Evolutionary conservation across 1,284 basidiomycete genomes (phyloP), one percentile per base, ranked within the genome.

Genomic region (Mycena citricolor): DNA sequence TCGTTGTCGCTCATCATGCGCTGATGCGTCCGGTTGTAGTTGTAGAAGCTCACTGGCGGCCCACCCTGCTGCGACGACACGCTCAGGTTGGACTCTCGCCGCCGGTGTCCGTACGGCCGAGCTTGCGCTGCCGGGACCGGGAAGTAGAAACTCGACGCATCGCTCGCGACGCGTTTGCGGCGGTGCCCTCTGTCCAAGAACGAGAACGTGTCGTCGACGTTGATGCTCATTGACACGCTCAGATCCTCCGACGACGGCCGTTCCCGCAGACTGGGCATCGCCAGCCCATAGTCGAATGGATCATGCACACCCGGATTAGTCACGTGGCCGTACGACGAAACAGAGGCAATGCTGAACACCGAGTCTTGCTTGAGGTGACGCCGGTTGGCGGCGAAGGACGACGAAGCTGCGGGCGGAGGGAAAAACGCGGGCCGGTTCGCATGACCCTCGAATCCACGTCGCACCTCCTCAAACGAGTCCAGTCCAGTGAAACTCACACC

Each of bases 321-420:
- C 21, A 86, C 77, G 2, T 71, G 73, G 2, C 89, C 88, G 43
- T 88, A 87, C 0, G 86, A 90, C 0, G 88, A 92, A 19, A 92
- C 79, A 0, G 88, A 91, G 0, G 86, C 81, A 36, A 92, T 82
- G 57, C 86, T 91, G 61, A 84, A 75, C 7, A 79, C 54, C 0
- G 89, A 90, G 33, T 85, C 79, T 8, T 76, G 74, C 34, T 66
- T 69, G 22, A 66, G 62, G 40, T 80, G 74, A 26, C 61, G 54
- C 19, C 57, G 51, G 21, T 52, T 49, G 39, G 28, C n/a, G 47
- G 40, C 57, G 28, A 64, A 58, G 32, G 38, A 55, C 14, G 39
- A 44, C 8, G 56, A 55, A 13, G 68, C 61, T 2, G 59, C 62
- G 16, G 69, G 60, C 10, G 77, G 74, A 2, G 83, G 81, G 57